A percentile compares a stretch with the other conserved stretches of the same genome.
Evolutionary conservation across 495 filamentous ascomycete species (phyloP).

Genomic region (Cenococcum geophilum): DNA sequence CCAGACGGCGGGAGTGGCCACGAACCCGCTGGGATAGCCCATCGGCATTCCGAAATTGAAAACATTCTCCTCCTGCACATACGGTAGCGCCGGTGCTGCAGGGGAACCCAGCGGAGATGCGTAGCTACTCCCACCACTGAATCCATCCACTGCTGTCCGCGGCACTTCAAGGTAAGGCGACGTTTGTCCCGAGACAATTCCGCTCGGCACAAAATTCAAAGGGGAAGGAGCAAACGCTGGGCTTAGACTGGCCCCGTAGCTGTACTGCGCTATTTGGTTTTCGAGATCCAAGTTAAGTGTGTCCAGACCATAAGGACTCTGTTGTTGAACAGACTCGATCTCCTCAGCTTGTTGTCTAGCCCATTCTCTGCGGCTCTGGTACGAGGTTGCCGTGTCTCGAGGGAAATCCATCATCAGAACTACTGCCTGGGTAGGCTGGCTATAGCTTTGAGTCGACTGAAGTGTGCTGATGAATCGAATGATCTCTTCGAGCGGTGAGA

Average conservation of each 20-base stretch:
- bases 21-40: constrained; percentile 35
- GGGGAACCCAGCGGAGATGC: constrained; percentile 31
- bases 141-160: constrained; percentile 22
- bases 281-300: constrained; percentile 31
- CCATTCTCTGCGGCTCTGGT: constrained; percentile 31
- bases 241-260: constrained; percentile 35
- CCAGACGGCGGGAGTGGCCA: constrained; percentile 34
- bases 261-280: constrained; percentile 30
- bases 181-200: constrained; percentile 23
- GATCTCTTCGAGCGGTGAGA: constrained; percentile 39
- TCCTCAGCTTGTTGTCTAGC: constrained; percentile 29
- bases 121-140: constrained; percentile 20
- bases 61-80: constrained; percentile 28
- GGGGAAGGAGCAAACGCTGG: constrained; percentile 41
- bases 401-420: constrained; percentile 38
- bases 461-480: constrained; percentile 34
- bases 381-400: constrained; percentile 29
- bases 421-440: constrained; percentile 27
- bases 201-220: constrained; percentile 27
- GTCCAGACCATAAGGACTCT: constrained; percentile 23
- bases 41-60: constrained; percentile 30
- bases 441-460: constrained; percentile 31
- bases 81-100: constrained; percentile 20
- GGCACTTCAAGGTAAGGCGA: constrained; percentile 39
- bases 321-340: constrained; percentile 20